These are phyloP conservation scores for Amaranthus palmeri DNA, from an alignment of 148 eudicot genomes.

Conservation along the genomic window DNA sequence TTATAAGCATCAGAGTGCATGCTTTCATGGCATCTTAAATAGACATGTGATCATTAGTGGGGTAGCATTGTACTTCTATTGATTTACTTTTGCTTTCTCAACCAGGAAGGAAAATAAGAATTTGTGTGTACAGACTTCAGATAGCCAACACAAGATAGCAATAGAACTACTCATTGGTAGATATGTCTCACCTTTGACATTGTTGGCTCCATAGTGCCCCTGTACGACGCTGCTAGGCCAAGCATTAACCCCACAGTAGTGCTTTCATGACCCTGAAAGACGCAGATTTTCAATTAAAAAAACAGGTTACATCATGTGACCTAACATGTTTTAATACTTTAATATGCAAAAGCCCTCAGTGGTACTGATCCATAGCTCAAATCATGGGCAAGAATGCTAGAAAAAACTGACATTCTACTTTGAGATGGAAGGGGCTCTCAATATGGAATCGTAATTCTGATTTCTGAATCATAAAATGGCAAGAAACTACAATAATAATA, in stretches of 20 bases:
- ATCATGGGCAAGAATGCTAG: too few species aligned
- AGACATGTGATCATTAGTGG: neutral
- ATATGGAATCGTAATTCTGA: too few species aligned
- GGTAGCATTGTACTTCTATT: neutral
- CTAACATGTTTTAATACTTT: neutral
- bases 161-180: neutral
- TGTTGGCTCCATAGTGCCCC: slow-evolving; percentile 93
- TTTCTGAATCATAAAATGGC: too few species aligned
- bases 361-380: neutral
- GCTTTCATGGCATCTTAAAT: neutral
- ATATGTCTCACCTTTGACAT: slow-evolving; percentile 65
- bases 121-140: neutral
- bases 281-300: slow-evolving; percentile 10
- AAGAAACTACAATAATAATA: too few species aligned
- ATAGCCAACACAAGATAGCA: neutral
- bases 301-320: neutral
- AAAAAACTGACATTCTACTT: too few species aligned
- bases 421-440: too few species aligned
- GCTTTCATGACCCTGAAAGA: slow-evolving; percentile 79
- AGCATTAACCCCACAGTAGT: slow-evolving; percentile 97
- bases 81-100: too few species aligned
- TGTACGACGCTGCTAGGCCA: slow-evolving; percentile 94
- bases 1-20: neutral
- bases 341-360: neutral
- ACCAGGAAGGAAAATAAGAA: neutral